These are phyloP conservation scores for Uromyces viciae-fabae DNA, from an alignment of 1,284 basidiomycete species.

Conservation along the genomic window DNA sequence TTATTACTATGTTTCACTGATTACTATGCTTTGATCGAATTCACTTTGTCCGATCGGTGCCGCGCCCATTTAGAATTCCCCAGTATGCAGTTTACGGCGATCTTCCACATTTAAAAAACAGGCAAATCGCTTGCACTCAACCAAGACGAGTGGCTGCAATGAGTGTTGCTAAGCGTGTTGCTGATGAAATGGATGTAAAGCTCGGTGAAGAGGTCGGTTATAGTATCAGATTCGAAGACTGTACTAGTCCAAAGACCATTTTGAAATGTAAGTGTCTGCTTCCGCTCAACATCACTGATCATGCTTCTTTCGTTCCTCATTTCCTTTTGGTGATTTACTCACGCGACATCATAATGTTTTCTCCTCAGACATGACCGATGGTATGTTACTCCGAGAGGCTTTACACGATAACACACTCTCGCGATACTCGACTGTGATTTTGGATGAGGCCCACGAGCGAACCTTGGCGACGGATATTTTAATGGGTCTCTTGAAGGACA, in stretches of 20 bases:
- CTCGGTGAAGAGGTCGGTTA: constrained; percentile 94
- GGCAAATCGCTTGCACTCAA: constrained; percentile 94
- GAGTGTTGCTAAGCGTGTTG: constrained; percentile 97
- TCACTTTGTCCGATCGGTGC: constrained; percentile 46
- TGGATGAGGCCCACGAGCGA: constrained; percentile 98
- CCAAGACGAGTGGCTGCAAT: constrained; percentile 95
- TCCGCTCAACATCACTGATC: not conserved
- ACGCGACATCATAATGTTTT: constrained; percentile 47
- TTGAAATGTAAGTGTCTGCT: constrained; percentile 61
- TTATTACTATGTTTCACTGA: no score
- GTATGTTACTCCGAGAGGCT: constrained; percentile 89
- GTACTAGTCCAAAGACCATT: constrained; percentile 86
- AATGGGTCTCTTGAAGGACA: constrained; percentile 77
- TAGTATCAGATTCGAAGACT: constrained; percentile 97
- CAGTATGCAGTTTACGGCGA: constrained; percentile 94
- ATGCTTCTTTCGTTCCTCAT: not conserved
- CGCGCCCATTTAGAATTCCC: constrained; percentile 64
- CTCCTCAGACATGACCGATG: constrained; percentile 87
- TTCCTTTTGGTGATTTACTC: not conserved
- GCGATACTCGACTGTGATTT: constrained; percentile 92
- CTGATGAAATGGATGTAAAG: constrained; percentile 95
- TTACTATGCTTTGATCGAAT: no score
- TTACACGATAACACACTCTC: constrained; percentile 89
- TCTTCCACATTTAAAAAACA: constrained; percentile 78
- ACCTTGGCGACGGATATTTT: constrained; percentile 97